Percentiles rank a stretch among this genome's conserved stretches.
Conservation (phyloP, 169 alveolate genomes). For the Eimeria tenella region DNA sequence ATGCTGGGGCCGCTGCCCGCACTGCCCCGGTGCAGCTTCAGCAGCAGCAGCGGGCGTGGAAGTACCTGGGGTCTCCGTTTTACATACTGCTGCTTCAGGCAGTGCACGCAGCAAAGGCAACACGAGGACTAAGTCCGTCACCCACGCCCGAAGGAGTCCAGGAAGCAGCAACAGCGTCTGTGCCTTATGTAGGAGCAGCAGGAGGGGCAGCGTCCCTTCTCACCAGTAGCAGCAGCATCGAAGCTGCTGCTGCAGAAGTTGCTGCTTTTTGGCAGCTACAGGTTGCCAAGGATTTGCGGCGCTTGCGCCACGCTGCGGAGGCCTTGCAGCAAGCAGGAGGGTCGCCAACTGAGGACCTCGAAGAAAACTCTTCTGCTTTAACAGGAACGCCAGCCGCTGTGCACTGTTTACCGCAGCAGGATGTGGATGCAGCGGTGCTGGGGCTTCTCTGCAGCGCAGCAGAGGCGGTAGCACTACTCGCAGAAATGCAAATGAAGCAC, state of each 20-base stretch:
- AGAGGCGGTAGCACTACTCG: constrained; percentile 51
- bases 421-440: background rate
- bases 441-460: constrained; percentile 58
- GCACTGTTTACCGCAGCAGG: background rate
- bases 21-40: background rate
- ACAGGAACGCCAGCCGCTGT: background rate
- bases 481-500: constrained; percentile 36
- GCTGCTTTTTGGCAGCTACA: constrained; percentile 55
- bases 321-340: background rate
- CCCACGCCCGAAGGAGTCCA: background rate
- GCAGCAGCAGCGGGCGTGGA: constrained; percentile 16
- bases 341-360: background rate
- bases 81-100: constrained; percentile 44
- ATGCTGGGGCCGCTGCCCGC: constrained; percentile 7
- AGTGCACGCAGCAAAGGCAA: background rate
- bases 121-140: background rate
- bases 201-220: background rate
- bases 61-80: constrained; percentile 15
- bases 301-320: constrained; percentile 19
- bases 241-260: constrained; percentile 39
- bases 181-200: background rate
- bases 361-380: too few relatives aligned
- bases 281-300: constrained; percentile 35
- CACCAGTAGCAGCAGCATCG: background rate
- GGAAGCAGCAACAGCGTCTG: background rate